A percentile compares a stretch with the other conserved stretches of the same genome.
phyloP scores from a whole-genome alignment of 768 basidiomycete genomes.

The Boletus vinaceobasis region DNA sequence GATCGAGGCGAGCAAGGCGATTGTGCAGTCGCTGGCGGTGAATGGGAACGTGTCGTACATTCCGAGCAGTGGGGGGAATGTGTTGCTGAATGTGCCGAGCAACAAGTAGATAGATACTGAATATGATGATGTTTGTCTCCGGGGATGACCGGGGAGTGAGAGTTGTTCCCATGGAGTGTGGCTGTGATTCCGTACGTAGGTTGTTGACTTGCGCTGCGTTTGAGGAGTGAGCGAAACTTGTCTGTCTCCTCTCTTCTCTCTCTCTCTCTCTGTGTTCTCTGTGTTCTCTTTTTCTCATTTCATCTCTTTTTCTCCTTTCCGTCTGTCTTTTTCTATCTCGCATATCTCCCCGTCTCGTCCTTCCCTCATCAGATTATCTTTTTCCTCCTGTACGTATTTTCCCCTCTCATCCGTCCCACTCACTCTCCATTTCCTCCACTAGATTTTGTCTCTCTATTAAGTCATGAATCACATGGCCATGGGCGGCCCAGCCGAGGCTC shows the following conservation, averaged over 20 bases:
- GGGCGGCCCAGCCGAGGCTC: conserved; percentile 68
- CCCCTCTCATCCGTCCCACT: conserved; percentile 3
- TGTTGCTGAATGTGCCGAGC: conserved; percentile 79
- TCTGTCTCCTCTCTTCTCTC: conserved; percentile 3
- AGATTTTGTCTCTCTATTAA: conserved; percentile 41
- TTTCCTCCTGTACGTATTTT: conserved; percentile 31
- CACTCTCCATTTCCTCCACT: conserved; percentile 11
- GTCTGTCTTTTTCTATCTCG: conserved; percentile 34
- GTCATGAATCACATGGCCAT: conserved; percentile 75
- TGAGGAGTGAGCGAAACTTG: conserved; percentile 17
- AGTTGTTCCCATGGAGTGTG: conserved; percentile 24
- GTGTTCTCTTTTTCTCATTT: conserved; percentile 32
- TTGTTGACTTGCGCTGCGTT: conserved; percentile 23
- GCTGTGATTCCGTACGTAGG: conserved; percentile 18
- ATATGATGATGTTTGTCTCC: neutral
- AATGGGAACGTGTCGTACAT: conserved; percentile 90
- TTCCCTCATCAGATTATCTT: conserved; percentile 40
- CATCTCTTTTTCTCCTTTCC: conserved; percentile 32
- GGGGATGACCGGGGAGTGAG: conserved; percentile 19
- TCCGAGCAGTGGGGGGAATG: conserved; percentile 74
- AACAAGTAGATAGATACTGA: conserved; percentile 19
- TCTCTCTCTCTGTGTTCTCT: conserved; percentile 14
- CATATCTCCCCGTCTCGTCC: conserved; percentile 34
- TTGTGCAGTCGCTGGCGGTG: conserved; percentile 75
- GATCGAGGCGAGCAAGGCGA: conserved; percentile 98